Base-by-base conservation (phyloP, 2,329 filamentous ascomycete species). In the Mollisia scopiformis region DNA sequence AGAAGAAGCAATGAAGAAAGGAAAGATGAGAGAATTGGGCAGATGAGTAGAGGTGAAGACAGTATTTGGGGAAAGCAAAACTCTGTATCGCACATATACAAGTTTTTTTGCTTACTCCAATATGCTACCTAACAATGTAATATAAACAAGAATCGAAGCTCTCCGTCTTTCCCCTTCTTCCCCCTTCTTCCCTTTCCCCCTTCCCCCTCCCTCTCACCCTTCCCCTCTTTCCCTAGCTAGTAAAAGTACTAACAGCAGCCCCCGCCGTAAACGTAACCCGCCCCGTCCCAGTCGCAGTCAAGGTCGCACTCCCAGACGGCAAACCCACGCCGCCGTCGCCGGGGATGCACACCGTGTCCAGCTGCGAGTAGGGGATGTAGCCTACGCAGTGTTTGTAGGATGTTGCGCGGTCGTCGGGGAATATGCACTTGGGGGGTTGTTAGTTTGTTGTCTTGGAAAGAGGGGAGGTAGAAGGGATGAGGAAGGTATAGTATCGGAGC, bases 321-420 rank as follows among this genome's bases (percentile, higher is more conserved):
- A 25, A 13, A 10, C 43, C 43, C 5, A 62, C 41, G 3, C 63
- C 60, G 1, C 63, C 66, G 57, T 68, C 53, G 10, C 67, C 67
- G 0, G 64, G 62, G 16, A 69, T 68, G 62, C 67, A 68, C 19
- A 52, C 62, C 28, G 59, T 66, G 55, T 68, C 63, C 21, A 68
- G 57, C 35, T 59, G 27, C 21, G 55, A 47, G 41, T 49, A n/a
- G 6, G 52, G 54, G n/a, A 64, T 54, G 13, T 37, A 41, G 13
- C 23, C 7, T 6, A 67, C 46, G 52, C 64, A 66, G n/a, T 37
- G 39, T 28, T 66, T 58, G 28, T 64, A 69, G 19, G 14, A 25
- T 1, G 30, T 46, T 16, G 50, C 23, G 7, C 19, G 49, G 3
- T 16, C 19, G 23, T 64, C 63, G 10, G 65, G 30, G 3, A 67